Percentiles rank a stretch among this genome's conserved stretches.
Conservation (phyloP, 176 grass and related monocot species). For the Oropetium thomaeum region DNA sequence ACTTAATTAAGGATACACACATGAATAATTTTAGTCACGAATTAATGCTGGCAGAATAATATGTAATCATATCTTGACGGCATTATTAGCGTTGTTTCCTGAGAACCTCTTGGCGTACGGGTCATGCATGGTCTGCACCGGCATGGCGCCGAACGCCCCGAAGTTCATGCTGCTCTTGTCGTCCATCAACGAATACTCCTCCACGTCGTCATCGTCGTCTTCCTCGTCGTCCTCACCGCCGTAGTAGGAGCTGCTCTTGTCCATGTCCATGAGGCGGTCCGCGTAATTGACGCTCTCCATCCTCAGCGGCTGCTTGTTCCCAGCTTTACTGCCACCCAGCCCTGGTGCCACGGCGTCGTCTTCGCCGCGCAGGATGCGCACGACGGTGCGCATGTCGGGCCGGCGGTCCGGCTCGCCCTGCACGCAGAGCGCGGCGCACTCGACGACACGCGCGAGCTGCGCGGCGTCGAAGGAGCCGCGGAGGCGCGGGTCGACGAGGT, state of each 20-base stretch:
- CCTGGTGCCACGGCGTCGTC: background rate
- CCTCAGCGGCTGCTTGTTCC: background rate
- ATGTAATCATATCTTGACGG: constrained; percentile 35
- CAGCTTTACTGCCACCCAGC: too few species aligned
- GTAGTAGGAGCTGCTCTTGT: constrained; percentile 22
- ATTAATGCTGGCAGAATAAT: background rate
- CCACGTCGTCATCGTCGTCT: background rate
- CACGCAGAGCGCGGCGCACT: constrained; percentile 47
- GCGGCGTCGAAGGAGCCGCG: constrained; percentile 34
- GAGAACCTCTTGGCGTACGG: constrained; percentile 43
- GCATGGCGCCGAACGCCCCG: constrained; percentile 54
- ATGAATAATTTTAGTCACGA: background rate
- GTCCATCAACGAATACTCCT: constrained; percentile 40
- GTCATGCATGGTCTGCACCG: constrained; percentile 46
- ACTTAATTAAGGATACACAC: background rate
- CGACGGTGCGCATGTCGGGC: constrained; percentile 49
- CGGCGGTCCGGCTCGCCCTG: constrained; percentile 36
- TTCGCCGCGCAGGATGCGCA: constrained; percentile 37
- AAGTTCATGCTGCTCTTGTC: constrained; percentile 59
- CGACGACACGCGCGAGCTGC: constrained; percentile 39
- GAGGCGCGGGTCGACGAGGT: constrained; percentile 55
- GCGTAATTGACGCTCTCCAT: constrained; percentile 55
- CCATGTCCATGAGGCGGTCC: constrained; percentile 50
- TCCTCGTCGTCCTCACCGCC: background rate
- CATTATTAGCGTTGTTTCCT: constrained; percentile 13